Base-by-base conservation (phyloP, 169 alveolate genomes). In the Plasmodium adleri region DNA sequence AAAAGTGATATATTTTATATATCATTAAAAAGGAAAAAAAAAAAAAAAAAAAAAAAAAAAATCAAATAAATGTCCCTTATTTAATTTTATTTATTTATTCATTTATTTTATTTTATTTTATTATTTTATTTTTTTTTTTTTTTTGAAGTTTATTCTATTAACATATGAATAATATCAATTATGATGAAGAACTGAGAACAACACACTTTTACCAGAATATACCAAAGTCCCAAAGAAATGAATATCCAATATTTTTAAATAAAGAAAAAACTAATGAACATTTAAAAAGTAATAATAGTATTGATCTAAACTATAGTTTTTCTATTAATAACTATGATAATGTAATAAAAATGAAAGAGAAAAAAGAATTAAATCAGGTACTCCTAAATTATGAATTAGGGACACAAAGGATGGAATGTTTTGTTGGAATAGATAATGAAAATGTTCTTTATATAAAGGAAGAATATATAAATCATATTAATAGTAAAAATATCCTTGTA, bases 391-490 rank as follows among this genome's bases (percentile, higher is more conserved):
- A 78, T 32, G 89, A 59, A 32, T 70, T 39, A 66, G 15, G 26
- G 28, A 62, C 67, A 39, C 66, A 74, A 3, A 62, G 15, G n/a
- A 62, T 74, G 22, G 78, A 49, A 78, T 64, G 26, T 6, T 64
- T 78, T 70, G 78, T 78, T 58, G 67, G 70, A 43, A 66, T 78
- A 78, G 89, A 78, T 59, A 70, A 78, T 60, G 56, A 78, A 13
- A 78, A 78, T 24, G 24, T 78, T n/a, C 89, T 76, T 13, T 78
- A 66, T 58, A 39, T 78, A 15, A 78, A 52, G 26, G 28, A 43
- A 45, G 67, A 63, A 8, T 78, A 24, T 66, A 59, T 26, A 17
- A 64, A 32, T 43, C 58, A 70, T 71, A 66, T 78, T 15, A 78
- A 78, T 47, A 78, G 89, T 58, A 66, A 66, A 59, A 78, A 66